Conservation (phyloP, 2,329 filamentous ascomycete genomes). For the Curvularia spicifera region DNA sequence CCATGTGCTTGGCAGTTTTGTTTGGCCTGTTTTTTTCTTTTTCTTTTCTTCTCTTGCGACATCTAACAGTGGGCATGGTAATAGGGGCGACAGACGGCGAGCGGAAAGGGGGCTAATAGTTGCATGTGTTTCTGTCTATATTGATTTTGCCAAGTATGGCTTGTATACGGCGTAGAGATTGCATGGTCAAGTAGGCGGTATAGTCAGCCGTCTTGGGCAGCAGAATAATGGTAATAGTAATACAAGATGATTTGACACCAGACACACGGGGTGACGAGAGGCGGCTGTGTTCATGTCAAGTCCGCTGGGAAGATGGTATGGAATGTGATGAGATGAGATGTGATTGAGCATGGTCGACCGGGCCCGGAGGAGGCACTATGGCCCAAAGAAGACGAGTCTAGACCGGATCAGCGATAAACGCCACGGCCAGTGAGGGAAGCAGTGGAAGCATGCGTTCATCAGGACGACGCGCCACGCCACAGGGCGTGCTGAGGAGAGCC, state of each 20-base stretch:
- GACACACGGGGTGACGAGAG: neutral
- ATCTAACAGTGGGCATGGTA: neutral
- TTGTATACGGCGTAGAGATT: constrained; percentile 15
- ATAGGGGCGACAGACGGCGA: neutral
- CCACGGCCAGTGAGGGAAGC: constrained; percentile 6
- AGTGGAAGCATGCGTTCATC: constrained; percentile 4
- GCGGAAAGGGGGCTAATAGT: neutral
- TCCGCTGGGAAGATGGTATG: neutral
- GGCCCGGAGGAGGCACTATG: constrained; percentile 1
- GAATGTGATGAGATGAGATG: neutral
- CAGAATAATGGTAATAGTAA: constrained; percentile 6
- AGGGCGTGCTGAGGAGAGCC: neutral
- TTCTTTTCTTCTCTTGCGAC: neutral
- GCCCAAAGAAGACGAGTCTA: constrained; percentile 1
- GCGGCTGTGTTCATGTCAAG: neutral
- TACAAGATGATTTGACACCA: too few relatives aligned
- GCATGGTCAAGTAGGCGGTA: constrained; percentile 19
- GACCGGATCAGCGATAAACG: constrained; percentile 8
- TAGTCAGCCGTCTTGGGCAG: constrained; percentile 13
- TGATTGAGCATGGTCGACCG: constrained; percentile 5
- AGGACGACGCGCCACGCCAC: neutral
- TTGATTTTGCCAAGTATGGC: constrained; percentile 1
- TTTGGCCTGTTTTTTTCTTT: neutral
- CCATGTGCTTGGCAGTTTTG: neutral
- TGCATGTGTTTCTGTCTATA: constrained; percentile 9